These are phyloP conservation scores for Phlebiopsis gigantea DNA, from an alignment of 768 basidiomycete species.

Conservation along the genomic window DNA sequence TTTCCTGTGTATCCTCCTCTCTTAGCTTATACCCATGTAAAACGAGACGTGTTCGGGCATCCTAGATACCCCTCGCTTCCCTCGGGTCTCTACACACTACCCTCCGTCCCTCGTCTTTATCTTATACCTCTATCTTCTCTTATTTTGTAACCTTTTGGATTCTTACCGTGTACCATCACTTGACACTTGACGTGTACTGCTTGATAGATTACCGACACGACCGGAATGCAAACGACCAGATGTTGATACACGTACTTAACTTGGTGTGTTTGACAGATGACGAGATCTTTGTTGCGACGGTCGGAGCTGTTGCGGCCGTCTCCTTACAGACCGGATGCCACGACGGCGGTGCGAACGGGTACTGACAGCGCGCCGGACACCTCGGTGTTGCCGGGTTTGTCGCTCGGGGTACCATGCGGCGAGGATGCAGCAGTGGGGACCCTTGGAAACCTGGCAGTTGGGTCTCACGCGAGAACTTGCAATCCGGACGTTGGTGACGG, in stretches of 20 bases:
- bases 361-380: too few relatives aligned
- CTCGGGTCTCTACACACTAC: not conserved
- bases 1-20: not conserved
- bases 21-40: conserved; percentile 8
- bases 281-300: not conserved
- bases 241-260: not conserved
- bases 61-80: not conserved
- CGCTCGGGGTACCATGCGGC: too few relatives aligned
- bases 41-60: not conserved
- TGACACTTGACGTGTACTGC: not conserved
- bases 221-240: not conserved
- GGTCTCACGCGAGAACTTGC: too few relatives aligned
- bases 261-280: too few relatives aligned
- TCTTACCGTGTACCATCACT: not conserved
- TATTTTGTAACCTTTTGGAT: not conserved
- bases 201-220: not conserved
- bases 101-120: not conserved
- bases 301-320: not conserved
- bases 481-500: too few relatives aligned
- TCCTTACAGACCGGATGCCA: not conserved
- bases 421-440: too few relatives aligned
- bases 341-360: too few relatives aligned
- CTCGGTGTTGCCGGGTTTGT: too few relatives aligned
- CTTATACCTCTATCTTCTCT: conserved; percentile 1
- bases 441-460: too few relatives aligned